These are phyloP conservation scores for Amylostereum chailletii DNA, from an alignment of 1,284 basidiomycete species.

Conservation along the genomic window DNA sequence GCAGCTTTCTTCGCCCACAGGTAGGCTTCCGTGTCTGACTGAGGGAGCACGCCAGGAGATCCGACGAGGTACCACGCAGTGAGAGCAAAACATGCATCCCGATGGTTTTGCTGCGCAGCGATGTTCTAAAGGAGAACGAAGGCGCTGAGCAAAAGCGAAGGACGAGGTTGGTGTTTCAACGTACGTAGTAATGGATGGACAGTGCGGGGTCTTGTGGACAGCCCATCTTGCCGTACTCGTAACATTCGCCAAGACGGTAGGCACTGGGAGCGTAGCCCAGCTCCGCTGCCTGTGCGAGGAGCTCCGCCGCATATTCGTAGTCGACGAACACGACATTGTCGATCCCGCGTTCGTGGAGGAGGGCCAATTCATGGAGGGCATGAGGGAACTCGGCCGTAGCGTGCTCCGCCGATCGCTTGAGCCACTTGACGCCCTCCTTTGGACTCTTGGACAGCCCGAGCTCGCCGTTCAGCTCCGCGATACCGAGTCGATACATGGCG, in stretches of 20 bases:
- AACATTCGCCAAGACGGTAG: conserved; percentile 95
- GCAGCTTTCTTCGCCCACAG: conserved; percentile 91
- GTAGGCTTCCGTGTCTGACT: conserved; percentile 96
- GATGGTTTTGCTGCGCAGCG: conserved; percentile 94
- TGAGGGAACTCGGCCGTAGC: conserved; percentile 95
- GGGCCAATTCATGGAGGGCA: conserved; percentile 90
- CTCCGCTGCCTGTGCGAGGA: conserved; percentile 92
- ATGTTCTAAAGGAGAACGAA: conserved; percentile 62
- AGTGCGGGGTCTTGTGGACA: conserved; percentile 97
- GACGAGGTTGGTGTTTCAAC: conserved; percentile 19
- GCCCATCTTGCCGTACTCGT: conserved; percentile 98
- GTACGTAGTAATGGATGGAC: conserved; percentile 96
- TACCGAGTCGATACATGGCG: conserved; percentile 94
- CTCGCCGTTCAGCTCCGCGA: conserved; percentile 95
- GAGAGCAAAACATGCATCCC: conserved; percentile 95
- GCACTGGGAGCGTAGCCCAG: conserved; percentile 95
- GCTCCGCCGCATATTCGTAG: conserved; percentile 89
- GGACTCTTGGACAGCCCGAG: conserved; percentile 81
- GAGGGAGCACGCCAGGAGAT: conserved; percentile 93
- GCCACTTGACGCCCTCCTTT: conserved; percentile 97
- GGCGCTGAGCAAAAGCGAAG: conserved; percentile 5
- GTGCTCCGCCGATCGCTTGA: conserved; percentile 93
- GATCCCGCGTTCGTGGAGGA: conserved; percentile 91
- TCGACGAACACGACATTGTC: conserved; percentile 97
- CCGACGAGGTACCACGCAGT: conserved; percentile 99